Base-by-base conservation (phyloP, 352 stramenopile species). In the Poterioochromonas sp. region DNA sequence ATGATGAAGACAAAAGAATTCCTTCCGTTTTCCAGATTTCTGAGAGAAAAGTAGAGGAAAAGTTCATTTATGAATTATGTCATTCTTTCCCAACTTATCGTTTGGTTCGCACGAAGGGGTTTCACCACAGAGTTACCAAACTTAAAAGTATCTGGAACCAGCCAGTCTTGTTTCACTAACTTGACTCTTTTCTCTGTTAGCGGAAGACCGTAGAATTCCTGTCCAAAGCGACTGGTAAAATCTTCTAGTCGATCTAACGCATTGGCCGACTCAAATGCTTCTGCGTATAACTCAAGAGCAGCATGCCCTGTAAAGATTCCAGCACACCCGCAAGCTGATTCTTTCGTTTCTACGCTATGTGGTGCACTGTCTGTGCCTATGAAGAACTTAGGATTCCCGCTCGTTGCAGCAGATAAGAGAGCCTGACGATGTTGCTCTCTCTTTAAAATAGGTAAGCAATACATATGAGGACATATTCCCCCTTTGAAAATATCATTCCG, bases 401-500 rank as follows among this genome's bases (percentile, higher is more conserved):
- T 65, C 82, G 85, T 83, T 89, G 87, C 8, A 34, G 77, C 82
- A 40, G 74, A 41, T 41, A 85, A 62, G 37, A 86, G 62, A 39
- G 82, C 79, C 79, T 88, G 85, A 54, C 93, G 89, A 84, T 95
- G 91, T 83, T 87, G 85, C 87, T 97, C 92, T 54, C 89, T 89
- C 88, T 99, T 99, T 51, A 99, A 87, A 79, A 99, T 96, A 0
- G 96, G 96, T n/a, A 99, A 85, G 80, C 96, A 99, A 87, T 99
- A 99, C 85, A 98, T 97, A 86, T 99, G 96, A n/a, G 96, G 96
- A 77, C 90, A 90, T 53, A 99, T 85, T 0, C 95, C 95, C 32
- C 95, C 90, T 77, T 92, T 88, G 83, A 93, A 95, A 79, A 94
- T 91, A 41, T 83, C 89, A 83, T 99, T 99, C 49, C 95, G 89